Conservation (phyloP, 306 rosid species). For the Gleditsia sinensis region DNA sequence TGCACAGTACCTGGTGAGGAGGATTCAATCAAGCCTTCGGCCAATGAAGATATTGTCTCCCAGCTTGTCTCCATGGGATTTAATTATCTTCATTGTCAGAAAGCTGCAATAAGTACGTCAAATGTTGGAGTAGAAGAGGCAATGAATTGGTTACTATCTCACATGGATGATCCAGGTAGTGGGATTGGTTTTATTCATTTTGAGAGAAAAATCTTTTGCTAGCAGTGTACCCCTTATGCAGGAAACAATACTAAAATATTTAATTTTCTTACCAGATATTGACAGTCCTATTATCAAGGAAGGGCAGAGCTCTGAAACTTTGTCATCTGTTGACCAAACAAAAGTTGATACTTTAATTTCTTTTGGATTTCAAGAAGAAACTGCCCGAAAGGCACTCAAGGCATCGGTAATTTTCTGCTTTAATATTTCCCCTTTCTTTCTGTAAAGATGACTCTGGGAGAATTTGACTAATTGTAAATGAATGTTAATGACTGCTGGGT, state of each 20-base stretch:
- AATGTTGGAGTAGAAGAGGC: constrained; percentile 95
- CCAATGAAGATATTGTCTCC: constrained; percentile 72
- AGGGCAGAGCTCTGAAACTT: constrained; percentile 37
- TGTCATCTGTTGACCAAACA: constrained; percentile 62
- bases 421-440: background rate
- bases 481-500: constrained; percentile 9
- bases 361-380: constrained; percentile 89
- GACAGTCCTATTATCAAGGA: constrained; percentile 65
- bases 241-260: constrained; percentile 17
- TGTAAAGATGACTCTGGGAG: background rate
- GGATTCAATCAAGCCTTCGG: constrained; percentile 48
- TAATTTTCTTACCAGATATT: constrained; percentile 55
- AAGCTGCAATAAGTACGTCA: constrained; percentile 87
- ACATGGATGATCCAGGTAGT: constrained; percentile 92
- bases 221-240: constrained; percentile 13
- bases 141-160: constrained; percentile 94
- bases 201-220: background rate
- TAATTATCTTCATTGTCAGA: constrained; percentile 75
- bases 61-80: constrained; percentile 99
- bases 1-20: constrained; percentile 56
- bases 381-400: constrained; percentile 78
- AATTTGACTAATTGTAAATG: background rate
- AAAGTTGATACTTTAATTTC: constrained; percentile 79
- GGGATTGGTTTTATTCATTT: constrained; percentile 15
- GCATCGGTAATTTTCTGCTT: constrained; percentile 67